Evolutionary conservation across 495 filamentous ascomycete species (phyloP).

Genomic region (Aspergillus sclerotiicarbonarius): DNA sequence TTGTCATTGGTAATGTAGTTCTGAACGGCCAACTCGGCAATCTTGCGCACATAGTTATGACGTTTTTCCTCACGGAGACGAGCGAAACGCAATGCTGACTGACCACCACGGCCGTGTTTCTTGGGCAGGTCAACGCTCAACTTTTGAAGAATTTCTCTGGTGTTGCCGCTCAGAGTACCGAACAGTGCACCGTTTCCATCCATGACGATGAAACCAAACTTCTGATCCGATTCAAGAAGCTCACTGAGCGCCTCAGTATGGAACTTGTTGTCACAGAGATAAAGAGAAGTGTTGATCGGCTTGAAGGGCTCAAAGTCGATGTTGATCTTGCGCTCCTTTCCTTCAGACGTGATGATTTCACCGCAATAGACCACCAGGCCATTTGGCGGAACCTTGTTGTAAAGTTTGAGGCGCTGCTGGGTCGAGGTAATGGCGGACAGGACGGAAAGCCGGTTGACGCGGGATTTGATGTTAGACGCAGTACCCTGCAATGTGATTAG

Average conservation of each 20-base stretch:
- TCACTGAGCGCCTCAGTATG: slow-evolving; percentile 96
- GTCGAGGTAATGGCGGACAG: slow-evolving; percentile 98
- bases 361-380: slow-evolving; percentile 98
- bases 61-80: slow-evolving; percentile 99
- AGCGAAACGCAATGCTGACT: slow-evolving; percentile 97
- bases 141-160: slow-evolving; percentile 94
- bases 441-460: slow-evolving; percentile 96
- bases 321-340: slow-evolving; percentile 98
- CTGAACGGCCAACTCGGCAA: slow-evolving; percentile 94
- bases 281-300: slow-evolving; percentile 98
- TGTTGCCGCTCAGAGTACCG: slow-evolving; percentile 94
- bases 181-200: slow-evolving; percentile 97
- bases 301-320: slow-evolving; percentile 99
- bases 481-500: slow-evolving; percentile 62
- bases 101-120: slow-evolving; percentile 99
- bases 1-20: slow-evolving; percentile 98
- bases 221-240: slow-evolving; percentile 95
- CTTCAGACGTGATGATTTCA: slow-evolving; percentile 98
- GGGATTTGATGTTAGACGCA: slow-evolving; percentile 98
- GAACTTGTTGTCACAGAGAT: slow-evolving; percentile 99
- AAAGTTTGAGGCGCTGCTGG: slow-evolving; percentile 96
- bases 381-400: slow-evolving; percentile 97
- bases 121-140: slow-evolving; percentile 96
- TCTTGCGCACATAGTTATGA: slow-evolving; percentile 99
- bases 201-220: slow-evolving; percentile 99